Base-by-base conservation (phyloP, 768 basidiomycete species). In the Suillus americanus region DNA sequence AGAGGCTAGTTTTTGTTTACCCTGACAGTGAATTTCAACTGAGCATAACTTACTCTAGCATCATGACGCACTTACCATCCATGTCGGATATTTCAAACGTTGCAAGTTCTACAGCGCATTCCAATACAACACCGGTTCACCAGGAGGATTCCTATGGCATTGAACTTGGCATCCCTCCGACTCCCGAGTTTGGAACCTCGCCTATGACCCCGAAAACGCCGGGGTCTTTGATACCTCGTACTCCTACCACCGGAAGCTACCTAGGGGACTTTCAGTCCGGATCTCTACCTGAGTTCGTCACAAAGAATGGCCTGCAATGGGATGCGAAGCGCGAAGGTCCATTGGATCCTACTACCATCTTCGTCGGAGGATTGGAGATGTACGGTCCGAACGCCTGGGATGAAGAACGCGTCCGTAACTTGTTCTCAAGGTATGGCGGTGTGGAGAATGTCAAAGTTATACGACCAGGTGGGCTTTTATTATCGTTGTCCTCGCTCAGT, bases 281-380 rank as follows among this genome's bases (percentile, higher is more conserved):
- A 50, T 65, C 74, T 62, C 69, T 75, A 35, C 70, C 68, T 37
- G 73, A 70, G 35, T 70, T 73, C 41, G 64, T 38, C 35, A 72
- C 74, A 50, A 72, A 73, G n/a, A 65, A 67, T 18, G 62, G 56
- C 28, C 71, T 74, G 54, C 61, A 55, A 30, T 70, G 66, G 55
- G 68, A 71, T 38, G 65, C 66, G 12, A 65, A 64, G 33, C 66
- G 63, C 33, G 71, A 72, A n/a, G 77, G 79, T 38, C 77, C 78
- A 62, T 80, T 83, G 28, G 90, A 92, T 71, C 88, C 87, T 0
- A 85, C 82, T 3, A 87, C 89, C 2, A 79, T 94, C 35, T 93
- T 92, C 72, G 89, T 92, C 35, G 91, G 92, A 8, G 90, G 90
- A 5, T 80, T 94, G 51, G 87, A 89, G 68, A 83, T 86, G 70